phyloP scores from a whole-genome alignment of 352 stramenopile species.

The Peronosclerospora sorghi region DNA sequence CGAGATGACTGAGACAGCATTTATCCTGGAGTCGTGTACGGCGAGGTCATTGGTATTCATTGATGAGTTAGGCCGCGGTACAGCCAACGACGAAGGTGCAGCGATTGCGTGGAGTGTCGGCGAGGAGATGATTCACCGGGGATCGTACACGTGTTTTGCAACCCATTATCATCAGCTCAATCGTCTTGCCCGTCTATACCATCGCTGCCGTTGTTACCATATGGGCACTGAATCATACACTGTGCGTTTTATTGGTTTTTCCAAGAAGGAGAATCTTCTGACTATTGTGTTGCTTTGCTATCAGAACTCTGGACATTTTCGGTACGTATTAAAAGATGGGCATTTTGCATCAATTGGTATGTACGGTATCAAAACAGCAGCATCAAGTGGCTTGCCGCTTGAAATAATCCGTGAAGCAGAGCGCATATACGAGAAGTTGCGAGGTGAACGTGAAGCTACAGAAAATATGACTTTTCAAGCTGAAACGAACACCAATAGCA shows the following conservation, averaged over 20 bases:
- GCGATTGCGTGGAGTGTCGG: constrained; percentile 84
- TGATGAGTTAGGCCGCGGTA: constrained; percentile 87
- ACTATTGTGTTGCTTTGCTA: background rate
- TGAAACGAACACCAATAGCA: constrained; percentile 4
- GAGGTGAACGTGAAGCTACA: constrained; percentile 10
- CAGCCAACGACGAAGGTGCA: constrained; percentile 81
- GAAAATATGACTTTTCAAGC: constrained; percentile 5
- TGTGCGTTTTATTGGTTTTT: constrained; percentile 16
- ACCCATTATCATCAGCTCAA: constrained; percentile 85
- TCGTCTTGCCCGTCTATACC: constrained; percentile 46
- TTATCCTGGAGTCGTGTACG: constrained; percentile 72
- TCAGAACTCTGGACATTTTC: constrained; percentile 41
- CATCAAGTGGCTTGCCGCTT: constrained; percentile 51
- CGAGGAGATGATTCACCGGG: constrained; percentile 63
- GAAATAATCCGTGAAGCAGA: constrained; percentile 51
- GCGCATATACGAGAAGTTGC: constrained; percentile 28
- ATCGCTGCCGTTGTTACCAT: constrained; percentile 58
- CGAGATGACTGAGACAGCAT: constrained; percentile 86
- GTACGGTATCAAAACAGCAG: constrained; percentile 81
- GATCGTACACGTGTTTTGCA: constrained; percentile 80
- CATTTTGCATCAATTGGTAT: constrained; percentile 42
- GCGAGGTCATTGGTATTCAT: constrained; percentile 76
- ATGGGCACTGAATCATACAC: constrained; percentile 36
- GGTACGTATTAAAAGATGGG: constrained; percentile 63
- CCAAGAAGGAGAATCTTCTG: background rate